These are phyloP conservation scores for Paraphoma sp. DNA, from an alignment of 2,329 filamentous ascomycete species.

Conservation along the genomic window DNA sequence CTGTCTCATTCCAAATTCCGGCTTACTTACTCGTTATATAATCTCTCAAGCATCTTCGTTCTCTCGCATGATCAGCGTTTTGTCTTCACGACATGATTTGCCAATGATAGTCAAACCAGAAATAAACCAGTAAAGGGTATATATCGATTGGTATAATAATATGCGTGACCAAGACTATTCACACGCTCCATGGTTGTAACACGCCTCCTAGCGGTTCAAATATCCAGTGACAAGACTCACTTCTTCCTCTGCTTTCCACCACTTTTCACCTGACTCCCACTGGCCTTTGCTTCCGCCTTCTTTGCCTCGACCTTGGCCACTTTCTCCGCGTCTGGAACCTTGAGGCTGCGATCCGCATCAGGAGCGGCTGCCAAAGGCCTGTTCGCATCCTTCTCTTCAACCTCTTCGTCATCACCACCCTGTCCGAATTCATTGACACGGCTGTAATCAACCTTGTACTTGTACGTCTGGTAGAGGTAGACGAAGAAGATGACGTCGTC, in stretches of 20 bases:
- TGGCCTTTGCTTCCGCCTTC: slow-evolving; percentile 28
- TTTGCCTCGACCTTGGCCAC: slow-evolving; percentile 24
- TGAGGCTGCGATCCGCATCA: slow-evolving; percentile 34
- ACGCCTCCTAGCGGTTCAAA: too few species aligned
- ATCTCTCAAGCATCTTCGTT: too few species aligned
- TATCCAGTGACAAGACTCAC: not conserved
- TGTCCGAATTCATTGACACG: slow-evolving; percentile 98
- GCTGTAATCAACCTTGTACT: slow-evolving; percentile 89
- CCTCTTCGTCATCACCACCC: slow-evolving; percentile 84
- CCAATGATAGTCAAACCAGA: too few species aligned
- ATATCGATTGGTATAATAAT: too few species aligned
- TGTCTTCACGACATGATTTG: too few species aligned
- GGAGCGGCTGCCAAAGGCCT: slow-evolving; percentile 48
- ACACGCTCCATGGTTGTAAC: too few species aligned
- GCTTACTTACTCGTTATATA: too few species aligned
- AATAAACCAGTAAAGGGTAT: too few species aligned
- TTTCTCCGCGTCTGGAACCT: slow-evolving; percentile 29
- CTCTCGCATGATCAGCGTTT: too few species aligned
- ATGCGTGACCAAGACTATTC: too few species aligned
- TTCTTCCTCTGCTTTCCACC: slow-evolving; percentile 42
- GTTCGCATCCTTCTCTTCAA: slow-evolving; percentile 57
- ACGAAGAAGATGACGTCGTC: slow-evolving; percentile 99
- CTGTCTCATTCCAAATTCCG: too few species aligned
- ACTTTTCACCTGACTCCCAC: slow-evolving; percentile 34
- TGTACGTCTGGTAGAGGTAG: slow-evolving; percentile 93